Evolutionary conservation across 1,284 basidiomycete species (phyloP), one percentile per base, ranked within the genome.

Genomic region (Stygiomarasmius scandens): DNA sequence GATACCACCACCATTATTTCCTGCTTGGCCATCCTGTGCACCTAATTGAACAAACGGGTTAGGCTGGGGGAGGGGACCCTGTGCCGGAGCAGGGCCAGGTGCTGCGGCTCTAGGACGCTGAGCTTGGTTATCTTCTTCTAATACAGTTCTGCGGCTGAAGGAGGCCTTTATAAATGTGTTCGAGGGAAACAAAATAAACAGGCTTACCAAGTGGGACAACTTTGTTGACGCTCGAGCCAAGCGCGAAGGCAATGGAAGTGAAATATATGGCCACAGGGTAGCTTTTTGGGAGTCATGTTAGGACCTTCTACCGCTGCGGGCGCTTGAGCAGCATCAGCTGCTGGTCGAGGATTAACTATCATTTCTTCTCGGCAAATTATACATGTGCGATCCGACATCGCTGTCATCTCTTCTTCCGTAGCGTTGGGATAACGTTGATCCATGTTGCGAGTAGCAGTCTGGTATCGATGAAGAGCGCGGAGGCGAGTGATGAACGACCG

Each of bases 281-380:
- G 80, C 71, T 95, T 96, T 77, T 98, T 99, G 3, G 96, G 96
- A 6, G 95, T 96, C 58, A 92, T 92, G 67, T 98, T 98, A 20
- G 92, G 93, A 1, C 91, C 93, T 57, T 89, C 89, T 32, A 71
- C 69, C 44, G 69, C 68, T 0, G 57, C 66, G 54, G 72, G 66
- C 56, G 68, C 68, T 56, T 65, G 64, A 50, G 66, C 68, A 34
- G 64, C 62, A 51, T 72, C 73, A 43, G 63, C 66, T 48, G 73
- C 70, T 54, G 74, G 71, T 41, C 65, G 71, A 19, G 38, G 38
- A 41, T 41, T 19, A 50, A 80, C 70, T 36, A 84, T 73, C 94
- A 99, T 96, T 70, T 99, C 96, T 74, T 99, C 96, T n/a, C 97
- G 84, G 69, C 97, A 98, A 64, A 99, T 98, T 68, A 99, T 98